Base-by-base conservation (phyloP, 2,329 filamentous ascomycete species). In the Talaromyces piceae region DNA sequence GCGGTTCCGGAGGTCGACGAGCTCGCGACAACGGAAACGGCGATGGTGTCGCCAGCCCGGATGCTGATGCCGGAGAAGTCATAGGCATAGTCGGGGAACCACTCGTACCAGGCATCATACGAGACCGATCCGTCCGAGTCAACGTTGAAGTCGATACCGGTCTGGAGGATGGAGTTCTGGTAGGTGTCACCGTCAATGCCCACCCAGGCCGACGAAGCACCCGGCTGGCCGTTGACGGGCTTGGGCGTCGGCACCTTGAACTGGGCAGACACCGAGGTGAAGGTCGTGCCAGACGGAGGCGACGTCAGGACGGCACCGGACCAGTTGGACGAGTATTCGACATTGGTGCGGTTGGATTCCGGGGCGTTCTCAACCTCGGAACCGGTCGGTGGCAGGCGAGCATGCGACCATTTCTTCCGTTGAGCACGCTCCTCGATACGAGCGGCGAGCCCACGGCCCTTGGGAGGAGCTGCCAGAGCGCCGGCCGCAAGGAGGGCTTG, bases 161-260 rank as follows among this genome's bases (percentile, higher is more conserved):
- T 77, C 63, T 82, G 79, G 6, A 82, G 66, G 49, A 82, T 80
- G 4, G 78, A 76, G 3, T 67, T 69, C 16, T 60, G 61, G 63
- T 77, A 82, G 5, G 77, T 79, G 58, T 81, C 77, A n/a, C 80
- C 80, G 54, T 83, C 80, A 52, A 83, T 82, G 27, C 80, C 80
- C 6, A 83, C 79, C 80, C 78, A 82, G 12, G 77, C 78, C 0
- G 77, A 75, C n/a, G 47, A 48, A 5, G 52, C 46, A 45, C 73
- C 73, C 58, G 77, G 73, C 28, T 60, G 61, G n/a, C 64, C 67
- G 33, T 68, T 63, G n/a, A 67, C 67, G 9, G 77, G 73, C 0
- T 69, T 70, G 3, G 79, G 80, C 13, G 28, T 49, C 1, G 50
- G 50, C 3, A 81, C 73, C 1, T 68, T 76, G 63, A 83, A 77